phyloP scores from a whole-genome alignment of 2,329 filamentous ascomycete genomes.

The Neofusicoccum umdonicola region DNA sequence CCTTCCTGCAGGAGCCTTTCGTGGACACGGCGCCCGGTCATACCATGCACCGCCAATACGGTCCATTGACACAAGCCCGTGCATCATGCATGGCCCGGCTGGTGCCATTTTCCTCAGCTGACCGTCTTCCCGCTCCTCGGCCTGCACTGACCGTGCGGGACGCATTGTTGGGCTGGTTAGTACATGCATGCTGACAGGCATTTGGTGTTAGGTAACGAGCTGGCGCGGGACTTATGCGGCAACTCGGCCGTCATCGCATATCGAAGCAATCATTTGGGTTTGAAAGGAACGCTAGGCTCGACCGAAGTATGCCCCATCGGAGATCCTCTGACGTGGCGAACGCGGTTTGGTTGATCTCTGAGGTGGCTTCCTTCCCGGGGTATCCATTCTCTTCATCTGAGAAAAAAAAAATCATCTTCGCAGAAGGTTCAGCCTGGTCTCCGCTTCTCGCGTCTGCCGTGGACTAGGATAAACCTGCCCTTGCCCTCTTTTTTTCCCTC shows the following conservation, averaged over 20 bases:
- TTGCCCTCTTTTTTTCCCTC: slow-evolving; percentile 18
- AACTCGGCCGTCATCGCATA: slow-evolving; percentile 44
- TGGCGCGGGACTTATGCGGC: slow-evolving; percentile 43
- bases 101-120: slow-evolving; percentile 37
- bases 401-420: slow-evolving; percentile 23
- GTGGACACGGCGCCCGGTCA: slow-evolving; percentile 34
- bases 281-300: slow-evolving; percentile 45
- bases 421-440: slow-evolving; percentile 30
- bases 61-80: slow-evolving; percentile 36
- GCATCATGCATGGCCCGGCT: slow-evolving; percentile 37
- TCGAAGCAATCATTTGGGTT: slow-evolving; percentile 44
- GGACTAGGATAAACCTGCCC: slow-evolving; percentile 29
- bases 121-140: slow-evolving; percentile 39
- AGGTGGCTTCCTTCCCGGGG: slow-evolving; percentile 36
- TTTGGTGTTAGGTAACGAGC: slow-evolving; percentile 41
- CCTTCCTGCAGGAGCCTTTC: slow-evolving; percentile 39
- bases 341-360: slow-evolving; percentile 44
- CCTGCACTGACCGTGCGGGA: slow-evolving; percentile 37
- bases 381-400: slow-evolving; percentile 37
- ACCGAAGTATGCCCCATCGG: slow-evolving; percentile 48
- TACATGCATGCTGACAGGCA: slow-evolving; percentile 43
- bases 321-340: slow-evolving; percentile 54
- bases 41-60: slow-evolving; percentile 34
- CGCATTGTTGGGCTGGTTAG: slow-evolving; percentile 41
- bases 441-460: slow-evolving; percentile 24